Evolutionary conservation across 441 rosid genomes (phyloP), one percentile per base, ranked within the genome.

Genomic region (Biscutella laevigata): DNA sequence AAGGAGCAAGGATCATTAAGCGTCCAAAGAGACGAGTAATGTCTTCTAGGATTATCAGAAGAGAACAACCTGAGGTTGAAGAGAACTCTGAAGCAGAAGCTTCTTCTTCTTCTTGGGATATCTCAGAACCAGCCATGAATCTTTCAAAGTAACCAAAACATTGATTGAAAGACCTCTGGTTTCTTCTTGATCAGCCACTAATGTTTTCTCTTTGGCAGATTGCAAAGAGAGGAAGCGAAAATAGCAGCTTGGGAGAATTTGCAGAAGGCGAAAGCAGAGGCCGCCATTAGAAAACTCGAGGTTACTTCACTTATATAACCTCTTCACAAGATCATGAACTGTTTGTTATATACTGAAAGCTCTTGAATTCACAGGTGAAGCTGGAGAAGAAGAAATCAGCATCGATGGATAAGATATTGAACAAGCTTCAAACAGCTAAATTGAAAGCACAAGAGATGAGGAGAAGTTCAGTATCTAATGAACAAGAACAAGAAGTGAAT

Each of bases 211-310:
- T n/a, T n/a, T n/a, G n/a, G 71, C 72, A 89, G 97, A 69, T 60
- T 75, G 47, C 83, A 75, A 45, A 79, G 95, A 71, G 88, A 87
- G 59, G 95, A 86, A 80, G 92, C 95, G 13, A 81, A 82, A 73
- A 91, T 91, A 51, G 66, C 71, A 5, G 95, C 98, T 17, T 91
- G 98, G 98, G 98, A 91, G 57, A 91, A 85, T 63, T 50, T 91
- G 59, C 95, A 91, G 70, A 84, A 80, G 67, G 95, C 95, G 25
- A 91, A 83, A 75, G 97, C 95, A 15, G 94, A 84, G 74, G 95
- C 98, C 4, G 84, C 95, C 28, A 80, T 85, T 17, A 48, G 86
- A 53, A 87, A 83, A 69, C 87, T 91, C 0, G 91, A 91, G 98
- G 98, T 48, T 6, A 0, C 4, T 2, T 10, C 17, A 21, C 48